A percentile compares a stretch with the other conserved stretches of the same genome.
phyloP scores from a whole-genome alignment of 2,329 filamentous ascomycete genomes.

The Cyphellophora attinorum region DNA sequence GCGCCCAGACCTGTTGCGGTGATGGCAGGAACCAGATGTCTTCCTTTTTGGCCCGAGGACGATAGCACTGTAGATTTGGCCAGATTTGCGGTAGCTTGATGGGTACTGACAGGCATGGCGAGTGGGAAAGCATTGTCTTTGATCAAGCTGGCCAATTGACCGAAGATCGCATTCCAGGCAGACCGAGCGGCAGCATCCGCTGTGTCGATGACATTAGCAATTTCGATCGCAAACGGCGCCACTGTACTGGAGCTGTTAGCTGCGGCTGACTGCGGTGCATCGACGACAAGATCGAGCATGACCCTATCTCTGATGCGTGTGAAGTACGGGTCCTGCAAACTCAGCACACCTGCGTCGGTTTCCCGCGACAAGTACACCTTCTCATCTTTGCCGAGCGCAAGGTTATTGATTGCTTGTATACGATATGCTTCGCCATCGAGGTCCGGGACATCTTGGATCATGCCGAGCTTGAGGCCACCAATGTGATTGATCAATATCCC shows the following conservation, averaged over 20 bases:
- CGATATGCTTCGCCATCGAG: slow-evolving; percentile 29
- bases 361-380: slow-evolving; percentile 71
- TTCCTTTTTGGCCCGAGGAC: slow-evolving; percentile 7
- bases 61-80: not conserved
- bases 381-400: slow-evolving; percentile 78
- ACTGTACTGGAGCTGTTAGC: slow-evolving; percentile 2
- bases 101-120: slow-evolving; percentile 8
- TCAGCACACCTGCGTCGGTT: slow-evolving; percentile 59
- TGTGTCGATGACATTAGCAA: slow-evolving; percentile 8
- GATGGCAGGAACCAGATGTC: slow-evolving; percentile 39
- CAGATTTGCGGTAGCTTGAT: slow-evolving; percentile 1
- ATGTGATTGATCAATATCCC: slow-evolving; percentile 53
- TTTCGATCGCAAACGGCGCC: slow-evolving; percentile 6
- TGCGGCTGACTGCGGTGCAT: slow-evolving; percentile 25
- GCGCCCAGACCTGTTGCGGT: slow-evolving; percentile 45
- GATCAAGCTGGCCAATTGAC: slow-evolving; percentile 17
- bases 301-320: slow-evolving; percentile 64
- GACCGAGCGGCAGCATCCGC: slow-evolving; percentile 13
- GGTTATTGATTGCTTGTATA: slow-evolving; percentile 71
- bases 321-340: slow-evolving; percentile 68
- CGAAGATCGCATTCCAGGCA: slow-evolving; percentile 19
- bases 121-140: slow-evolving; percentile 5
- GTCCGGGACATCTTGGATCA: slow-evolving; percentile 36
- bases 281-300: slow-evolving; percentile 64
- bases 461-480: slow-evolving; percentile 45